These are phyloP conservation scores for Lasiosphaeris hirsuta DNA, from an alignment of 495 filamentous ascomycete species.

Conservation along the genomic window DNA sequence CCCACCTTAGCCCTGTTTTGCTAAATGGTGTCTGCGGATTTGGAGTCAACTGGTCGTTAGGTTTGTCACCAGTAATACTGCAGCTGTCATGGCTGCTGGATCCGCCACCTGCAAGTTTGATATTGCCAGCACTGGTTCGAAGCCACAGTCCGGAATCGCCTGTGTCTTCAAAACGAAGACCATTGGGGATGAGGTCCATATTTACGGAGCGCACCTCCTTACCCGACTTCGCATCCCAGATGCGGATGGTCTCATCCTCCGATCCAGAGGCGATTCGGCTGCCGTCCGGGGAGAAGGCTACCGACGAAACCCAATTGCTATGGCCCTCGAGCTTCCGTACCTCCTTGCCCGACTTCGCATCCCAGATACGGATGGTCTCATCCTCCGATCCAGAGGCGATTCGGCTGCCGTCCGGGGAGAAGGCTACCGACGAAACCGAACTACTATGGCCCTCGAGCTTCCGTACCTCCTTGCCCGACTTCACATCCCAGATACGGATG, in stretches of 20 bases:
- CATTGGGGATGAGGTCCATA: background rate
- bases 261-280: background rate
- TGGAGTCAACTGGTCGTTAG: too few relatives aligned
- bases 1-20: background rate
- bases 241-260: background rate
- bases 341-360: background rate
- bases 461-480: background rate
- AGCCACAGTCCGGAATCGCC: conserved; percentile 1
- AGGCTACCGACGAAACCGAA: background rate
- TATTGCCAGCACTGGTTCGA: background rate
- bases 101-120: background rate
- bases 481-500: background rate
- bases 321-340: background rate
- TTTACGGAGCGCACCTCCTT: background rate
- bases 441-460: background rate
- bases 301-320: background rate
- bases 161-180: background rate
- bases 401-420: background rate
- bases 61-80: background rate
- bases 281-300: conserved; percentile 2
- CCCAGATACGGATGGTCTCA: background rate
- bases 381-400: background rate
- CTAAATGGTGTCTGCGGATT: too few relatives aligned
- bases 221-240: background rate
- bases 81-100: background rate